Evolutionary conservation across 306 rosid species (phyloP).

Genomic region (Casuarina glauca): DNA sequence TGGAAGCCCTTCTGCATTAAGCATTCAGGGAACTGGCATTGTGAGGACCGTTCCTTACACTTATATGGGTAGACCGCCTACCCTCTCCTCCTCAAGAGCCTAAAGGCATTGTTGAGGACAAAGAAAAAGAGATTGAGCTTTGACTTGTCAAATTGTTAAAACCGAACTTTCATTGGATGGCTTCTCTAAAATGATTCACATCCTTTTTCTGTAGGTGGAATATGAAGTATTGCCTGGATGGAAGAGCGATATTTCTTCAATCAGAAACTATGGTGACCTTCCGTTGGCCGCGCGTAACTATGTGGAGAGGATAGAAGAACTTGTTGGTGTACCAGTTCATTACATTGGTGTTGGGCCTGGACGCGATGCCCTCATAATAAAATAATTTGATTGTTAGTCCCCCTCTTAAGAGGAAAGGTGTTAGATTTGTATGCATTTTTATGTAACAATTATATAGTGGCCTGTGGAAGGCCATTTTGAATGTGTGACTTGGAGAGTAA

Average conservation of each 20-base stretch:
- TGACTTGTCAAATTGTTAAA: neutral
- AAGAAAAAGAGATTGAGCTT: conserved; percentile 3
- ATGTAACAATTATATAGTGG: conserved; percentile 17
- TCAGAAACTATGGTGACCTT: conserved; percentile 85
- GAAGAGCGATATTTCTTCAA: conserved; percentile 73
- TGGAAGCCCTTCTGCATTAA: neutral
- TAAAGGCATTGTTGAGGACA: neutral
- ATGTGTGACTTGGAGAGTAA: neutral
- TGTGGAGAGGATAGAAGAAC: conserved; percentile 91
- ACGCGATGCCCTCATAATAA: conserved; percentile 88
- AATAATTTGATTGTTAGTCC: conserved; percentile 33
- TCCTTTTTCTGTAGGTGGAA: conserved; percentile 58
- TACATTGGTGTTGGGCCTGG: conserved; percentile 96
- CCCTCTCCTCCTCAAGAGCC: neutral
- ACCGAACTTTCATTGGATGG: neutral
- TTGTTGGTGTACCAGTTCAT: conserved; percentile 78
- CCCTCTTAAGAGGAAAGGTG: conserved; percentile 19
- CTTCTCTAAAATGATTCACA: neutral
- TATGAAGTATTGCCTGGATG: conserved; percentile 86
- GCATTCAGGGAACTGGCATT: neutral
- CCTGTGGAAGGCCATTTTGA: conserved; percentile 3
- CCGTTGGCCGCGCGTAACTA: conserved; percentile 75
- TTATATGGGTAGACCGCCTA: neutral
- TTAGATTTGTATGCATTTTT: conserved; percentile 10
- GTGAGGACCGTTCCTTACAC: neutral